Conservation (phyloP, 1,284 basidiomycete species). For the Stereum hirsutum region DNA sequence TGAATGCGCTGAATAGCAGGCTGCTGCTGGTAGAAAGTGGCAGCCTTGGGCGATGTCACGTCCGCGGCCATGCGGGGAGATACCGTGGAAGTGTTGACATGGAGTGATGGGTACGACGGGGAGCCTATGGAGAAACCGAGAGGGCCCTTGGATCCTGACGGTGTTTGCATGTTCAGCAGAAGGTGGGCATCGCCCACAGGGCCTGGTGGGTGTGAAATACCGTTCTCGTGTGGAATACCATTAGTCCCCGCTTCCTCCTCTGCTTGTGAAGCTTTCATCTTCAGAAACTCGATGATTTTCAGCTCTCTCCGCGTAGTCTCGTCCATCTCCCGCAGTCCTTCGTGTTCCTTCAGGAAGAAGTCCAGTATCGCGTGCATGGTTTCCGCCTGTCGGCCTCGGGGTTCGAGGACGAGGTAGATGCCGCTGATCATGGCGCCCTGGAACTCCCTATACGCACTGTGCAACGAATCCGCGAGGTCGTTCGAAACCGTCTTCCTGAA, state of each 20-base stretch:
- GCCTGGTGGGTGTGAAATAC: conserved; percentile 6
- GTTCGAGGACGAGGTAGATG: conserved; percentile 74
- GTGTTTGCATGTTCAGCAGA: conserved; percentile 37
- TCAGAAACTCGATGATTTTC: conserved; percentile 74
- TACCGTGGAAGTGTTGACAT: conserved; percentile 9
- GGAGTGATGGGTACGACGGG: no score
- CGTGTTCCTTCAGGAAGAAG: conserved; percentile 65
- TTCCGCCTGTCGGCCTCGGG: conserved; percentile 53
- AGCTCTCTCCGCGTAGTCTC: conserved; percentile 74
- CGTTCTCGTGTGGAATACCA: neutral
- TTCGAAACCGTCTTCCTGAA: conserved; percentile 53
- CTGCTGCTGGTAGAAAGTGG: no score
- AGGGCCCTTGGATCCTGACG: conserved; percentile 3
- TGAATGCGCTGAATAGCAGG: conserved; percentile 58
- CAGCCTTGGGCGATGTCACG: no score
- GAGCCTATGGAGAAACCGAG: conserved; percentile 5
- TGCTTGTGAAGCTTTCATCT: conserved; percentile 49
- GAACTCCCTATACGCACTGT: conserved; percentile 77
- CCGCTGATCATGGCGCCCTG: conserved; percentile 82
- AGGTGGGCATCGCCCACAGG: conserved; percentile 32
- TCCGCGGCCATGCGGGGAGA: no score
- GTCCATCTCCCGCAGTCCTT: conserved; percentile 60
- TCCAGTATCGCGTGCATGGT: conserved; percentile 74
- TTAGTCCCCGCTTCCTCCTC: conserved; percentile 16
- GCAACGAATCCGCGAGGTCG: conserved; percentile 57